Percentiles rank a stretch among this genome's conserved stretches.
Conservation (phyloP, 768 basidiomycete species). For the Termitomyces sp. region DNA sequence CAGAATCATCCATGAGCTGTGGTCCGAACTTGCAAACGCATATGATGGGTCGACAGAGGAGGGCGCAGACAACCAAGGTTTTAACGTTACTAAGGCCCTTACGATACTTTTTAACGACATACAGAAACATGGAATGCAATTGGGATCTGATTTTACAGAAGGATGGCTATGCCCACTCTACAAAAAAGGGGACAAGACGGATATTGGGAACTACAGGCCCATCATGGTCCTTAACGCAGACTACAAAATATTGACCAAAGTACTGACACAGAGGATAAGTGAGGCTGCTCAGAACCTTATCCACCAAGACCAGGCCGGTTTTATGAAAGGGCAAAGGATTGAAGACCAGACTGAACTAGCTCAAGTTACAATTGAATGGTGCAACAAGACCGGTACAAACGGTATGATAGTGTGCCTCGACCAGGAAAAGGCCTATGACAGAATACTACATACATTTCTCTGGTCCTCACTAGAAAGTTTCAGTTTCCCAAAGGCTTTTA, state of each 20-base stretch:
- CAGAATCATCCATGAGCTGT: constrained; percentile 21
- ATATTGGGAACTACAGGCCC: too few species aligned
- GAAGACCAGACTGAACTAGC: too few species aligned
- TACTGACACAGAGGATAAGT: neutral
- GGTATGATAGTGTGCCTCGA: constrained; percentile 4
- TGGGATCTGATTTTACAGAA: neutral
- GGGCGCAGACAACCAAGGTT: neutral
- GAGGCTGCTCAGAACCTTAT: neutral
- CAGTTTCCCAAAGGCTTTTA: neutral
- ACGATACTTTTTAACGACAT: constrained; percentile 7
- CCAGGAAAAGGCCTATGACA: too few species aligned
- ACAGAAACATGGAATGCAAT: neutral
- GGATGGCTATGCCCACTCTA: too few species aligned
- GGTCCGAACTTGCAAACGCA: constrained; percentile 3
- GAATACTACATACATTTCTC: constrained; percentile 2
- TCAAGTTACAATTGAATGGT: too few species aligned
- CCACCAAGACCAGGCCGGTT: constrained; percentile 5
- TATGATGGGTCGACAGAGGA: neutral
- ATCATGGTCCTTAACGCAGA: too few species aligned
- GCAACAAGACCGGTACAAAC: neutral
- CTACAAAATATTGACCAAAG: constrained; percentile 5
- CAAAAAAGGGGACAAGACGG: too few species aligned
- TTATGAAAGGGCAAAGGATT: neutral
- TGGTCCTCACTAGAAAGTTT: neutral
- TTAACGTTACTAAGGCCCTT: neutral